Conservation (phyloP, 2,329 filamentous ascomycete genomes). For the Aspergillus fumigatus region DNA sequence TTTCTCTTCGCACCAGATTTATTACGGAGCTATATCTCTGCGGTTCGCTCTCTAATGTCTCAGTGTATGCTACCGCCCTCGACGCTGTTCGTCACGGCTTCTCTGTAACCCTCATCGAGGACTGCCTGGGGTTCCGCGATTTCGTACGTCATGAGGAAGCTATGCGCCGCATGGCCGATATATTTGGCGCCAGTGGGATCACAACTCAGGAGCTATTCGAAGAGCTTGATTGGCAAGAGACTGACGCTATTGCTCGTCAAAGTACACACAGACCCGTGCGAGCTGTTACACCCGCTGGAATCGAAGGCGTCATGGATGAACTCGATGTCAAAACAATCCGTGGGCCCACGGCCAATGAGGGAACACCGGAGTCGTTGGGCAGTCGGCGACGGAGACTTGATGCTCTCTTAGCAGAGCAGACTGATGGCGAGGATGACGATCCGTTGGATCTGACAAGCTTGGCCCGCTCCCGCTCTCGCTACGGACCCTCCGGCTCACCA, state of each 20-base stretch:
- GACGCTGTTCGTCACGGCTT: constrained; percentile 87
- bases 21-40: constrained; percentile 87
- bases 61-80: constrained; percentile 84
- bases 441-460: constrained; percentile 16
- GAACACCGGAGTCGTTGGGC: constrained; percentile 5
- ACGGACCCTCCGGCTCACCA: constrained; percentile 1
- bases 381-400: constrained; percentile 9
- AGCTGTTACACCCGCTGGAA: constrained; percentile 22
- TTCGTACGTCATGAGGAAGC: constrained; percentile 66
- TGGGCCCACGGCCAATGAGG: constrained; percentile 5
- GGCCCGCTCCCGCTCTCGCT: constrained; percentile 16
- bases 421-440: constrained; percentile 16
- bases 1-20: constrained; percentile 75
- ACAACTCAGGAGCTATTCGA: constrained; percentile 57
- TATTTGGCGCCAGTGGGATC: constrained; percentile 67
- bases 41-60: constrained; percentile 80
- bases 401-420: constrained; percentile 9
- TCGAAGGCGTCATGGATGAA: constrained; percentile 33
- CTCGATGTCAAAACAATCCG: constrained; percentile 25
- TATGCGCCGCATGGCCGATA: constrained; percentile 64
- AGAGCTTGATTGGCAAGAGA: constrained; percentile 40
- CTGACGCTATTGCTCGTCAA: constrained; percentile 32
- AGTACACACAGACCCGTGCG: constrained; percentile 12
- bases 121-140: constrained; percentile 79
- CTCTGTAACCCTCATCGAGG: constrained; percentile 78